Percentiles rank a stretch among this genome's conserved stretches.
These are phyloP conservation scores for Termitomyces sp. DNA, from an alignment of 768 basidiomycete genomes.

Conservation along the genomic window DNA sequence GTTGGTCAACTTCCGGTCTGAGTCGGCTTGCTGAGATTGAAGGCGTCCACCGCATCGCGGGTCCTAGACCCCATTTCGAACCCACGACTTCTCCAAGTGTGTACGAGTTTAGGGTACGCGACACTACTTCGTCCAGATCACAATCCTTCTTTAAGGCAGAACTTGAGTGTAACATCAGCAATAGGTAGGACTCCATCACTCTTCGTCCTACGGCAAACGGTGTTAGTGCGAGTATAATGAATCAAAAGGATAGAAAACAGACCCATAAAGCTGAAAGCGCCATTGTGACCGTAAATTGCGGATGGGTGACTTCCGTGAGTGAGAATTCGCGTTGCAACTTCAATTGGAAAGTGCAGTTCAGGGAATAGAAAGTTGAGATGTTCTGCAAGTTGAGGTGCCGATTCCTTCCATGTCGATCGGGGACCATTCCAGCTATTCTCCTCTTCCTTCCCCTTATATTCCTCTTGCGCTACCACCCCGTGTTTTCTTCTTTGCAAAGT, in stretches of 20 bases:
- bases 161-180: constrained; percentile 64
- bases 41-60: constrained; percentile 73
- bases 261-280: constrained; percentile 72
- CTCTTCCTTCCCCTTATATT: constrained; percentile 2
- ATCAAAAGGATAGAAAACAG: constrained; percentile 35
- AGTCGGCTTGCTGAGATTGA: constrained; percentile 39
- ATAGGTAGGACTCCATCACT: constrained; percentile 70
- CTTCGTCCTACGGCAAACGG: constrained; percentile 59
- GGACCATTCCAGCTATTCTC: constrained; percentile 7
- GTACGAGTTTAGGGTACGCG: constrained; percentile 64
- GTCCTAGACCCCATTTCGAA: constrained; percentile 62
- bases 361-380: constrained; percentile 54
- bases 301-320: constrained; percentile 76
- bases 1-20: constrained; percentile 21
- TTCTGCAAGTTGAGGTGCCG: constrained; percentile 31
- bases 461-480: background rate
- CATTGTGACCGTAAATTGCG: constrained; percentile 69
- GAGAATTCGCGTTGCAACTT: constrained; percentile 68
- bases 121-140: constrained; percentile 55
- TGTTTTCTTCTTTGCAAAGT: background rate
- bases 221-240: constrained; percentile 41
- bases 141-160: constrained; percentile 41
- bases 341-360: constrained; percentile 64
- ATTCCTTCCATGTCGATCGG: constrained; percentile 13
- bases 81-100: constrained; percentile 73